These are phyloP conservation scores for Urtica urens DNA, from an alignment of 306 rosid species.

Conservation along the genomic window DNA sequence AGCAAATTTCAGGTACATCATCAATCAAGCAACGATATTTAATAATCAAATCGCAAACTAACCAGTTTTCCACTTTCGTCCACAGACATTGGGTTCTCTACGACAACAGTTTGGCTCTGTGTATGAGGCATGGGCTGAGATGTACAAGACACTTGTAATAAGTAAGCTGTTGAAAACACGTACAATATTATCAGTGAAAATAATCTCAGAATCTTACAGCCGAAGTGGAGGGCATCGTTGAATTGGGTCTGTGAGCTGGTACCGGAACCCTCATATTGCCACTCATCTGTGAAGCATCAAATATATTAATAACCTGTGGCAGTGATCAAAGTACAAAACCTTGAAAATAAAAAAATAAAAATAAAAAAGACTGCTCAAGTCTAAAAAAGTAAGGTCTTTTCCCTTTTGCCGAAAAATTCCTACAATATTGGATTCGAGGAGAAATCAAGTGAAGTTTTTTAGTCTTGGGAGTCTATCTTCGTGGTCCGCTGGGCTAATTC, in stretches of 20 bases:
- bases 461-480: background rate
- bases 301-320: too few species aligned
- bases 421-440: background rate
- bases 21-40: background rate
- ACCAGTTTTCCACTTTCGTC: conserved; percentile 97
- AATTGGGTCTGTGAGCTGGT: conserved; percentile 61
- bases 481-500: background rate
- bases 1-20: conserved; percentile 4
- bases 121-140: conserved; percentile 45
- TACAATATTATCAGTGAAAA: conserved; percentile 2
- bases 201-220: conserved; percentile 40
- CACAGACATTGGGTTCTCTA: conserved; percentile 94
- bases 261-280: conserved; percentile 63
- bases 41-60: conserved; percentile 7
- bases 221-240: conserved; percentile 58
- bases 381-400: too few species aligned
- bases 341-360: too few species aligned
- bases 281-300: conserved; percentile 31
- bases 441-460: background rate
- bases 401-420: too few species aligned
- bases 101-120: conserved; percentile 88
- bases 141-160: conserved; percentile 2
- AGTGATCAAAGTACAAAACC: too few species aligned
- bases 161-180: background rate
- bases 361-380: too few species aligned